Base-by-base conservation (phyloP, 768 basidiomycete genomes). In the Naganishia randhawae region DNA sequence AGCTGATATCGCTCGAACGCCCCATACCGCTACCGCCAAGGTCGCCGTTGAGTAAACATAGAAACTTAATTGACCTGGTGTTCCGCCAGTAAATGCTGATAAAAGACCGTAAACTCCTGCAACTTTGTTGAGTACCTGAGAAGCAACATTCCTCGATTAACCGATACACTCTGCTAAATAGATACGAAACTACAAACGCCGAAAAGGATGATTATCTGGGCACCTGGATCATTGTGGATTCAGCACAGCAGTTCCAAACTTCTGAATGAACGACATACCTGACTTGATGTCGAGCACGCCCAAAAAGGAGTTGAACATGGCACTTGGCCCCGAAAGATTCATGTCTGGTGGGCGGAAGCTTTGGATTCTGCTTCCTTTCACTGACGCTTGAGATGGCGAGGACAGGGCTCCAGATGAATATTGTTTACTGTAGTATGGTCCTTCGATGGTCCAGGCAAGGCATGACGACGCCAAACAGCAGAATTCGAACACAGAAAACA, bases 81-180 rank as follows among this genome's bases (percentile, higher is more conserved):
- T 89, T n/a, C 90, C 92, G 35, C 81, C 81, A 0, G 89, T 89
- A 68, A 93, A 81, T 66, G 93, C 85, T 6, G 93, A 94, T 68
- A 99, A 88, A 67, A 99, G 85, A 65, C 96, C 96, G 78, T 98
- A 99, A 10, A 97, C 86, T 61, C 96, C 95, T 22, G 96, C 94
- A 57, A 94, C 95, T 82, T 99, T 99, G 85, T 99, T 99, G 72
- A 99, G 73, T 27, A 80, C 75, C 77, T 79, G 63, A 57, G 35
- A 50, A 48, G 11, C 8, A 25, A 61, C 6, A 6, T 17, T 22
- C n/a, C 17, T 33, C 8, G 22, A 29, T 61, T 13, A 61, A 39
- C 2, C 13, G 22, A n/a, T 6, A 13, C 22, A 2, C 25, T 39
- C 39, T 35, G 7, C 5, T 53, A 11, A 37, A 16, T 25, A 6